Evolutionary conservation across 805 yeast species (phyloP), one percentile per base, ranked within the genome.

Genomic region (Soucietia sequanensis): DNA sequence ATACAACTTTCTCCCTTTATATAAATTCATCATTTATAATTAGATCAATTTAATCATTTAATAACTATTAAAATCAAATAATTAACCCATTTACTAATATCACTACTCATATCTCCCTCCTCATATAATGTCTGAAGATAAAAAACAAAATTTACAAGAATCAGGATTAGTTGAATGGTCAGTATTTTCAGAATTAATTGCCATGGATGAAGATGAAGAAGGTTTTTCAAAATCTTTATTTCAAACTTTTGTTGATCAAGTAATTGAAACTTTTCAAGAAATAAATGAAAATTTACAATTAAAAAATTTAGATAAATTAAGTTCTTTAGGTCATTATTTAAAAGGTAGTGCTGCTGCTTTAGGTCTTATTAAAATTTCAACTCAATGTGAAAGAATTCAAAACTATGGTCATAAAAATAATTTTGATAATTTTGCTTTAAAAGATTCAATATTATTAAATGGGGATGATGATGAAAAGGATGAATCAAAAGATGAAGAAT

Each of bases 181-280:
- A 27, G 91, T 89, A 19, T 83, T 93, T 56, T 78, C 81, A 37
- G 98, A 93, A 65, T 72, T 93, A 38, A 75, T 90, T 33, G 81
- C 86, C 34, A 90, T 93, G 97, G 99, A 93, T 60, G 96, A 91
- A 53, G 98, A 91, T 51, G 95, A 85, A 54, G 93, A 90, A 39
- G 96, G 88, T 6, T 93, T 93, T 67, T 81, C 91, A 22, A 70
- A 78, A 48, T 74, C 84, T 23, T 69, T 93, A 38, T 82, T 91
- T 35, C 76, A 76, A 41, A 89, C 95, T 21, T 91, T 86, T 58
- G 86, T 84, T 38, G 95, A 87, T 38, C 99, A 93, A 62, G 96
- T 95, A 5, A 70, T 72, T 39, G 82, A 80, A 13, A 91, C 95
- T 0, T 85, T 90, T 50, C 65, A 61, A 24, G 78, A 85, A 43